Base-by-base conservation (phyloP, 2,329 filamentous ascomycete species). In the Neopestalotiopsis sp. region DNA sequence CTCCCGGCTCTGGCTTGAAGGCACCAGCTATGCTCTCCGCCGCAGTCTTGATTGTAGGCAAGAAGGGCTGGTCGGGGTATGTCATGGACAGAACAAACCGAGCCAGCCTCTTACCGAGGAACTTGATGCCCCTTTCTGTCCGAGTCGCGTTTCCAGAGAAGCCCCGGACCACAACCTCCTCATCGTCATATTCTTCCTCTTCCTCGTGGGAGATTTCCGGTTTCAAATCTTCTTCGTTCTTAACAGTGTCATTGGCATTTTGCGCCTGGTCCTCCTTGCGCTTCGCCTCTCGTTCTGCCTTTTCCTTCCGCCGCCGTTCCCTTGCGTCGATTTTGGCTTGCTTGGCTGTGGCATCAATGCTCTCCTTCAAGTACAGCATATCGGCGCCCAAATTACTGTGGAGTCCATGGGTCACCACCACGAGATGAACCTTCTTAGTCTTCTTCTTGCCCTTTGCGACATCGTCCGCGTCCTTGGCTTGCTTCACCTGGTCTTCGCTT, bases 361-460 rank as follows among this genome's bases (percentile, higher is more conserved):
- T 97, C 81, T 99, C 96, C 78, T 99, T 99, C 79, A 99, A 83
- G 78, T 93, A 99, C 24, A 99, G 85, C 96, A 99, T 97, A 79
- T 99, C 96, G 28, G 94, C 93, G 5, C 96, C 94, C 13, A 98
- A 86, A 79, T 99, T 99, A 81, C 95, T 97, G 80, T 99, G 96
- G 71, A 99, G 81, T 0, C 96, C 96, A 82, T 99, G 96, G 0
- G 96, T 98, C 64, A 99, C 82, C 42, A 99, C 86, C 30, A 99
- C 96, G 57, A 99, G 84, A 78, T 99, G 96, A 2, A 99, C 86
- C 72, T 92, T 95, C 81, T 94, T 94, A 73, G 87, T 87, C 78
- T 90, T 92, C 71, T 82, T 86, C 58, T 80, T 77, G 61, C 40
- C 71, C 68, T 74, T 79, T 65, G 73, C 72, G 56, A 70, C 65